Evolutionary conservation across 208 protist genomes (phyloP).

Genomic region (Leishmania aethiopica): DNA sequence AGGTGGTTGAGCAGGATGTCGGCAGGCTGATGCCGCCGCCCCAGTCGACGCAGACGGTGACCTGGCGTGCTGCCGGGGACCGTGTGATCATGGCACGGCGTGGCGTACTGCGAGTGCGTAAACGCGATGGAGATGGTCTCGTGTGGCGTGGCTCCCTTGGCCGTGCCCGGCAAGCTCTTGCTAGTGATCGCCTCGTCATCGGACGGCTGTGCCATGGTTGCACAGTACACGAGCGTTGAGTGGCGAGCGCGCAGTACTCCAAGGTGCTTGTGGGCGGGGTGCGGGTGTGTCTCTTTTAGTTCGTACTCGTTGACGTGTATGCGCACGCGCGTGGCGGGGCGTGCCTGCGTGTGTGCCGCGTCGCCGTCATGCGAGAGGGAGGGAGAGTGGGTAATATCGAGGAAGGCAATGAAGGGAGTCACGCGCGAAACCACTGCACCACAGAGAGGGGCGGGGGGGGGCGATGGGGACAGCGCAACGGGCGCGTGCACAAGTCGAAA

Average conservation of each 20-base stretch:
- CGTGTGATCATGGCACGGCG: slow-evolving; percentile 62
- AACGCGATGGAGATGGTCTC: slow-evolving; percentile 77
- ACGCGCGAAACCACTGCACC: background rate
- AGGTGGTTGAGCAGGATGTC: slow-evolving; percentile 51
- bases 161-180: background rate
- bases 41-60: slow-evolving; percentile 41
- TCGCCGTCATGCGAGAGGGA: background rate
- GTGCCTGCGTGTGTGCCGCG: background rate
- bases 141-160: slow-evolving; percentile 2
- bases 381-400: background rate
- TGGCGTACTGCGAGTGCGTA: slow-evolving; percentile 66
- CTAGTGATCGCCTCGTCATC: background rate
- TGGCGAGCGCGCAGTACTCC: background rate
- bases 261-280: background rate
- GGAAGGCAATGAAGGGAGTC: background rate
- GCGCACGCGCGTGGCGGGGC: background rate
- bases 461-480: too few species aligned
- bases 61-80: slow-evolving; percentile 75
- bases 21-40: slow-evolving; percentile 49
- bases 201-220: background rate
- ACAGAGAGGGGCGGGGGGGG: background rate
- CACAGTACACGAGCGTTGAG: background rate
- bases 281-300: background rate
- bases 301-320: background rate
- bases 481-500: background rate